Evolutionary conservation across 164 flowering plant species (phyloP), one percentile per base, ranked within the genome.

Genomic region (Sedum album): DNA sequence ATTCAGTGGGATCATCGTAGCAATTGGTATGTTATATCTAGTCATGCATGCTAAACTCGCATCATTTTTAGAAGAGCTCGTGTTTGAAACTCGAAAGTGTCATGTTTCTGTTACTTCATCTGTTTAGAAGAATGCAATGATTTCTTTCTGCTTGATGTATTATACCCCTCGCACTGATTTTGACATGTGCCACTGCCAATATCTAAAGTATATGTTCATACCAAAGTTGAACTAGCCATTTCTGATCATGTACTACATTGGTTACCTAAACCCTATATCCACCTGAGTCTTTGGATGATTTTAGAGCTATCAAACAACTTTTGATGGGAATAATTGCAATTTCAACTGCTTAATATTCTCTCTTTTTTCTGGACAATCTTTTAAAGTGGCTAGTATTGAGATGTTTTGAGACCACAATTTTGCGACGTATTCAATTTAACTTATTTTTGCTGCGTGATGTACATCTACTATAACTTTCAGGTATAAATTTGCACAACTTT

Each of bases 401-500:
- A 55, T 55, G 31, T 55, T 14, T 55, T 33, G 46, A 20, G 67
- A 14, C 28, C 53, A 66, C 60, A 7, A n/a, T 26, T 28, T 11
- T 57, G 31, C 28, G 62, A 57, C 28, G 44, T n/a, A n/a, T n/a
- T 9, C 46, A 66, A 13, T 21, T 30, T 11, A 18, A 17, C 6
- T 23, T 18, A 5, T 8, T 17, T 33, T 0, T 65, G 67, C 46
- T 35, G 46, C 17, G 21, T 53, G 14, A 2, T 30, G 5, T 44
- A 21, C 68, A 20, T 61, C 36, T 60, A 53, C 65, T 65, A 28
- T 39, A 46, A 68, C 33, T 74, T 76, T 69, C 85, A 94, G 97
- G 98, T 66, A 94, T 91, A 81, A 91, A 96, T 80, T 85, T 91
- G 84, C 97, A 94, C 81, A 94, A 94, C 81, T 90, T 94, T 77